These are phyloP conservation scores for Neurospora tetrasperma DNA, from an alignment of 495 filamentous ascomycete genomes.

Conservation along the genomic window DNA sequence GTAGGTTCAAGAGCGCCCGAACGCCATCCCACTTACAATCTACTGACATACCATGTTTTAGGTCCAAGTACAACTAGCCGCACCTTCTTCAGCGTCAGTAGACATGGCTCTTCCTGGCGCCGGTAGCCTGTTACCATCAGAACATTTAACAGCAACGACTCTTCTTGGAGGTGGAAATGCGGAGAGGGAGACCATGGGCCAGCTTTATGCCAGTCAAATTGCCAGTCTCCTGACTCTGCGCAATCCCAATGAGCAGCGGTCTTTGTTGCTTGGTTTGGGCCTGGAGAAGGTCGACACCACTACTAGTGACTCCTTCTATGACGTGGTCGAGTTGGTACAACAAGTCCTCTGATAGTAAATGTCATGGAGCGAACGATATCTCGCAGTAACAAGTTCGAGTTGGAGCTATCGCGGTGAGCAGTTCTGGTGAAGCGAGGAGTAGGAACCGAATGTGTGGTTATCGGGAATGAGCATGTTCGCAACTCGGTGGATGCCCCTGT, in stretches of 20 bases:
- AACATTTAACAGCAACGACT: constrained; percentile 76
- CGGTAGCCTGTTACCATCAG: constrained; percentile 59
- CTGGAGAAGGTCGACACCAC: constrained; percentile 47
- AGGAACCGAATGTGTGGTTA: not conserved
- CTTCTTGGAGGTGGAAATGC: constrained; percentile 74
- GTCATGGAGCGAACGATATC: not conserved
- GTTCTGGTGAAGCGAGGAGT: not conserved
- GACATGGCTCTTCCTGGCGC: constrained; percentile 44
- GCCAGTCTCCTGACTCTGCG: constrained; percentile 64
- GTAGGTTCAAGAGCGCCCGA: constrained; percentile 36
- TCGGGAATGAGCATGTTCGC: not conserved
- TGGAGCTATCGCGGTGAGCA: not conserved
- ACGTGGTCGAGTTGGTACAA: constrained; percentile 70
- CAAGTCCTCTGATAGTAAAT: constrained; percentile 34
- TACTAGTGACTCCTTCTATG: constrained; percentile 67
- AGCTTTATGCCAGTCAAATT: constrained; percentile 81
- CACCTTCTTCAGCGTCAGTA: constrained; percentile 48
- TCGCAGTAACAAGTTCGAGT: not conserved
- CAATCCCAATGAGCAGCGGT: constrained; percentile 64
- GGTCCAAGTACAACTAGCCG: constrained; percentile 81
- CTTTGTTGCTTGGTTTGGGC: constrained; percentile 74
- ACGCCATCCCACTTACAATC: not conserved
- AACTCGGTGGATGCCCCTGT: not conserved
- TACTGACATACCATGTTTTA: constrained; percentile 24
- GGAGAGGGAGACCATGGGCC: constrained; percentile 72